Evolutionary conservation across 306 rosid species (phyloP).

Genomic region (Cicer judaicum): DNA sequence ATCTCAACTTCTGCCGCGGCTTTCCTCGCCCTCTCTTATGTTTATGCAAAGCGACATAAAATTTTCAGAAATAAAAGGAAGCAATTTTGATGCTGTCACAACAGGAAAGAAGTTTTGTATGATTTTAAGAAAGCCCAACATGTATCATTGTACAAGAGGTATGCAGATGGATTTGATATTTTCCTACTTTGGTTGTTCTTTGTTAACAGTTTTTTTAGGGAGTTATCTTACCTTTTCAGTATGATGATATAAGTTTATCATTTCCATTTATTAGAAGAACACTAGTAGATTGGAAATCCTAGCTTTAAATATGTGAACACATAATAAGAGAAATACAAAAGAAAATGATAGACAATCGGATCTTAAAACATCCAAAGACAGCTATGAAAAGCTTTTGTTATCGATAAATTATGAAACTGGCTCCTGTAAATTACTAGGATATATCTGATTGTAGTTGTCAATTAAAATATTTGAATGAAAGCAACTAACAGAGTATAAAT

Average conservation of each 20-base stretch:
- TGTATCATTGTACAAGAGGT: conserved; percentile 64
- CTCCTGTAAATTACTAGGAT: not conserved
- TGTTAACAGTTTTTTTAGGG: conserved; percentile 31
- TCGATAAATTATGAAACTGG: conserved; percentile 18
- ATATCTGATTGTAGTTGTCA: conserved; percentile 4
- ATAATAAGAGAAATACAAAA: not conserved
- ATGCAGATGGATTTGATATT: conserved; percentile 47
- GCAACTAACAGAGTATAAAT: conserved; percentile 8
- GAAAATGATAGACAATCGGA: conserved; percentile 1
- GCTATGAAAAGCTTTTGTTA: conserved; percentile 3
- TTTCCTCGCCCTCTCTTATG: conserved; percentile 68
- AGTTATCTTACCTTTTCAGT: conserved; percentile 29
- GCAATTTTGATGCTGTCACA: conserved; percentile 75
- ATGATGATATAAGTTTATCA: conserved; percentile 28
- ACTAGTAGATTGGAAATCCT: conserved; percentile 19
- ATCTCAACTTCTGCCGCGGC: conserved; percentile 55
- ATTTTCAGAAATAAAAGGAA: conserved; percentile 87
- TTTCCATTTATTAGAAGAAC: conserved; percentile 35
- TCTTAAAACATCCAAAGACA: not conserved
- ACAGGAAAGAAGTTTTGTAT: conserved; percentile 57
- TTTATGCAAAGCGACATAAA: conserved; percentile 65
- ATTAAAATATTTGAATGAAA: not conserved
- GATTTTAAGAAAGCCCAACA: conserved; percentile 53
- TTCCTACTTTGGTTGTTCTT: conserved; percentile 27
- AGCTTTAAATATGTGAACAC: conserved; percentile 4